Percentiles rank a stretch among this genome's conserved stretches.
Conservation (phyloP, 192 early-diverging fungal species). For the Pilobolus umbonatus region DNA sequence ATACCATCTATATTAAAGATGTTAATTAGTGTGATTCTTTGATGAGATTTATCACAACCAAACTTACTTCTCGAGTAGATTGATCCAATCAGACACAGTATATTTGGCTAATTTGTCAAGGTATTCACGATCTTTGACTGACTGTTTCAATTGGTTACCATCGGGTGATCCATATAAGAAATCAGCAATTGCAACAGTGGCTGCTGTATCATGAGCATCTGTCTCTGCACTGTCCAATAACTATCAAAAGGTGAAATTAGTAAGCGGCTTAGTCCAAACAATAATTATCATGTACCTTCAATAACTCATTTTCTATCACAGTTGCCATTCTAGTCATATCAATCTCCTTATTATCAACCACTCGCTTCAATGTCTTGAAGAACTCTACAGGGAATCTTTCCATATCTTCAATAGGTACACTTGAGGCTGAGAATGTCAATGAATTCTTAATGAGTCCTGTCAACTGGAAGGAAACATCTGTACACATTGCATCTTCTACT, state of each 20-base stretch:
- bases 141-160: constrained; percentile 42
- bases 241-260: constrained; percentile 8
- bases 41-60: neutral
- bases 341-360: constrained; percentile 46
- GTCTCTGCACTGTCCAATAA: constrained; percentile 36
- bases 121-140: constrained; percentile 40
- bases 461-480: constrained; percentile 45
- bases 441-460: constrained; percentile 41
- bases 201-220: constrained; percentile 29
- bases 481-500: constrained; percentile 56
- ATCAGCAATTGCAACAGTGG: constrained; percentile 34
- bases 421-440: constrained; percentile 40
- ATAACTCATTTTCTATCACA: constrained; percentile 46
- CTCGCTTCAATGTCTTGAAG: constrained; percentile 37
- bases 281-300: constrained; percentile 32
- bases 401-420: constrained; percentile 50
- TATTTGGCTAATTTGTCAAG: constrained; percentile 38
- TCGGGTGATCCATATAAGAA: constrained; percentile 49
- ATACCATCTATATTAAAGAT: constrained; percentile 33
- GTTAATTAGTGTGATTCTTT: neutral
- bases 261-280: neutral
- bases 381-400: constrained; percentile 43
- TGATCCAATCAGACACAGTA: constrained; percentile 42
- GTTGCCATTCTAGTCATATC: constrained; percentile 53
- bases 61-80: constrained; percentile 41